These are phyloP conservation scores for Trapa bicornis DNA, from an alignment of 345 rosid species.

Conservation along the genomic window DNA sequence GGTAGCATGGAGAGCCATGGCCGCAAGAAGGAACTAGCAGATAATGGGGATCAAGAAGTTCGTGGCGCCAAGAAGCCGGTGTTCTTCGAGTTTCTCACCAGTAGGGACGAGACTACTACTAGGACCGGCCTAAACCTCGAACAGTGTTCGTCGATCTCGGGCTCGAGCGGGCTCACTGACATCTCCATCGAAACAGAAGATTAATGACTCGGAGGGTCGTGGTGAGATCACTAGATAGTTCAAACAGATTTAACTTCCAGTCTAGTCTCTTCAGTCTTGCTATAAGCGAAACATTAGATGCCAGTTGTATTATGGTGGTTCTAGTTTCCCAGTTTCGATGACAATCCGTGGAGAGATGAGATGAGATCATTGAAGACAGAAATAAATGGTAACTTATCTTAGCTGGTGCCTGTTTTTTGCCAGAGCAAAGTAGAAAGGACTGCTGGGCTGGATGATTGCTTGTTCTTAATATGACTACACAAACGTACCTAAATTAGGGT, in stretches of 20 bases:
- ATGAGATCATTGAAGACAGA: too few species aligned
- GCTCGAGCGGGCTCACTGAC: constrained; percentile 81
- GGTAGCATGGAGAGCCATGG: constrained; percentile 28
- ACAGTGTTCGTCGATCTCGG: constrained; percentile 51
- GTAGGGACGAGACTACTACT: constrained; percentile 27
- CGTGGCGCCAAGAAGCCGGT: constrained; percentile 25
- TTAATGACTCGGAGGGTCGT: constrained; percentile 34
- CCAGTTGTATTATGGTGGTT: too few species aligned
- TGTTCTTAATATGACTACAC: too few species aligned
- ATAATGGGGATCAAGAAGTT: constrained; percentile 21
- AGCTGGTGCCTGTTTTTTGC: background rate
- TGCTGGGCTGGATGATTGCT: too few species aligned
- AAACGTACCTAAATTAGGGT: too few species aligned
- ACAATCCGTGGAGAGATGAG: too few species aligned
- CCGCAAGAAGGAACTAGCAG: constrained; percentile 8
- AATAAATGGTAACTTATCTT: background rate
- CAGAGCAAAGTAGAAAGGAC: too few species aligned
- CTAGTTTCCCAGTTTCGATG: too few species aligned
- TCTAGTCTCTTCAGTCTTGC: constrained; percentile 21
- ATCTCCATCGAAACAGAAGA: constrained; percentile 8
- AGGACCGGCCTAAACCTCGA: constrained; percentile 49
- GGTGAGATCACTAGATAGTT: constrained; percentile 63
- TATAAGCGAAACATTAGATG: constrained; percentile 36
- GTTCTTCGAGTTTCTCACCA: constrained; percentile 71
- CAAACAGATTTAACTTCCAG: constrained; percentile 42